A percentile compares a stretch with the other conserved stretches of the same genome.
These are phyloP conservation scores for Cenchrus fungigraminus DNA, from an alignment of 176 grass and related monocot genomes.

Conservation along the genomic window DNA sequence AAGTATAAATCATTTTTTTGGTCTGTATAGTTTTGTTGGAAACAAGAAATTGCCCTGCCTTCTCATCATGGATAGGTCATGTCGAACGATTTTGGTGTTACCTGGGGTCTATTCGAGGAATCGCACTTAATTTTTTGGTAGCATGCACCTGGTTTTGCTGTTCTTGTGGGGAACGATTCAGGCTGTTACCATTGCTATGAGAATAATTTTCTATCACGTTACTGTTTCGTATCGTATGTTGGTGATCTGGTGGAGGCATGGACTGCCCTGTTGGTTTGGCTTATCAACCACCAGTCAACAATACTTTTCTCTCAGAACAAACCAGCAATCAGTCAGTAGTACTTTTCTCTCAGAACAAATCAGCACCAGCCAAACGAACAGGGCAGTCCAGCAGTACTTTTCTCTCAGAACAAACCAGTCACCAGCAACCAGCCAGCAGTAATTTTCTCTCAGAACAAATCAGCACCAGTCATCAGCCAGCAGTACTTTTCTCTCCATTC, in stretches of 20 bases:
- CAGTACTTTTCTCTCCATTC: too few relatives aligned
- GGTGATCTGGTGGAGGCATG: background rate
- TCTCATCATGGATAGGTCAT: slow-evolving; percentile 17
- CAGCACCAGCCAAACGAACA: too few relatives aligned
- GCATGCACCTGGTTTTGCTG: background rate
- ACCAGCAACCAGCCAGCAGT: too few relatives aligned
- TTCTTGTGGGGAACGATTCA: slow-evolving; percentile 9
- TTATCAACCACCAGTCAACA: too few relatives aligned
- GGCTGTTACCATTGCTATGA: background rate
- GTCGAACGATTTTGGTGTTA: slow-evolving; percentile 25
- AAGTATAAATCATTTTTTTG: slow-evolving; percentile 38
- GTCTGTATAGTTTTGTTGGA: slow-evolving; percentile 48
- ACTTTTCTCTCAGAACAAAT: too few relatives aligned
- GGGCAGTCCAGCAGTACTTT: too few relatives aligned
- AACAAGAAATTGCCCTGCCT: background rate
- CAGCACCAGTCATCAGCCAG: too few relatives aligned
- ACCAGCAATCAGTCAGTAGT: too few relatives aligned
- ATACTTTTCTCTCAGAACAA: too few relatives aligned
- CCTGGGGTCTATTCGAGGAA: slow-evolving; percentile 24
- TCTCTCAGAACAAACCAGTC: too few relatives aligned
- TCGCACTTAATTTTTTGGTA: slow-evolving; percentile 38
- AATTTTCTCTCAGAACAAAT: too few relatives aligned
- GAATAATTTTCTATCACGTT: background rate
- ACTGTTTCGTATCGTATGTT: background rate
- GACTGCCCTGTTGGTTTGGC: too few relatives aligned